Base-by-base conservation (phyloP, 2,329 filamentous ascomycete genomes). In the Trichoderma sp. region DNA sequence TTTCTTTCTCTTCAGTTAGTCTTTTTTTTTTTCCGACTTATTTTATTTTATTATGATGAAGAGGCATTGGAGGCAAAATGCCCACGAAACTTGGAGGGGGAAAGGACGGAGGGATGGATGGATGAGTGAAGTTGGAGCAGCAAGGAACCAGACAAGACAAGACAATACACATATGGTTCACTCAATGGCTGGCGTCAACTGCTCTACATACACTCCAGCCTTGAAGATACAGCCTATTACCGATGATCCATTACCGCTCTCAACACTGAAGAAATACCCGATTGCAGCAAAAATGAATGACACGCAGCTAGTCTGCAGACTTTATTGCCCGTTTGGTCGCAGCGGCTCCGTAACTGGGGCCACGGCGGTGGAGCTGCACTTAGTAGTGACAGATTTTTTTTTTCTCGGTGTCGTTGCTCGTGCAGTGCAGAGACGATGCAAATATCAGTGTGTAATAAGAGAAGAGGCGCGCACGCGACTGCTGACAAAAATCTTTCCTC, bases 251-350 rank as follows among this genome's bases (percentile, higher is more conserved):
- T 51, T 51, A 6, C 47, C n/a, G 11, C 47, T 53, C 21, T 24
- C 47, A 14, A 53, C 47, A 24, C 4, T 24, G 9, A 53, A 24
- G 24, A 53, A 12, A 5, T 1, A 3, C 43, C 43, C 43, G 43
- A 51, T 51, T 11, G 43, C 43, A 51, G 43, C 30, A 56, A 24
- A 32, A 34, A 30, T 34, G 57, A 57, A 47, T 71, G 69, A 71
- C 61, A 53, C 69, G 43, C 69, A 71, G 69, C 60, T 53, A 68
- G 63, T 24, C 63, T 57, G 39, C 30, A 36, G 39, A 63, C 18
- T 36, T 67, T 67, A 72, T 72, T 72, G 58, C 70, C 70, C 21
- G 36, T 72, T 72, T 68, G 32, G 70, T 72, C 39, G n/a, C 57
- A 72, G 70, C 57, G 70, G 39, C 70, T 67, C 57, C 64, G 56